Evolutionary conservation across 2,329 filamentous ascomycete species (phyloP).

Genomic region (Claviceps sp.): DNA sequence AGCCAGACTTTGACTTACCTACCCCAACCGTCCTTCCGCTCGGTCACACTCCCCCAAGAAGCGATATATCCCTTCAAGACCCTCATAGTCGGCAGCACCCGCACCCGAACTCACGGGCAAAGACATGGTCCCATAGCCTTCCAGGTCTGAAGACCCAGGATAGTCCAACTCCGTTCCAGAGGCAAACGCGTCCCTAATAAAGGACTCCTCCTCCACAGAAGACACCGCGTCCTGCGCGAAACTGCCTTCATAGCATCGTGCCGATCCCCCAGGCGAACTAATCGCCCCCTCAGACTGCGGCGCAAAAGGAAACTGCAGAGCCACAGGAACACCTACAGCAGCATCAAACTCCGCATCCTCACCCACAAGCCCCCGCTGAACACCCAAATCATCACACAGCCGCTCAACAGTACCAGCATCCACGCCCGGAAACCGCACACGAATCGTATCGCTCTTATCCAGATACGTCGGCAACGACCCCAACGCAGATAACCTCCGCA

Average conservation of each 20-base stretch:
- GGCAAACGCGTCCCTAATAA: conserved; percentile 26
- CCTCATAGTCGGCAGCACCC: conserved; percentile 36
- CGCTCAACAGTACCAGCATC: conserved; percentile 70
- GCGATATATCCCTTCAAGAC: conserved; percentile 42
- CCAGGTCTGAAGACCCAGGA: conserved; percentile 32
- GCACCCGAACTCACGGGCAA: conserved; percentile 30
- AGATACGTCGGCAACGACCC: conserved; percentile 76
- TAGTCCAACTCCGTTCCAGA: conserved; percentile 32
- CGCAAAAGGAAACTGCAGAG: conserved; percentile 77
- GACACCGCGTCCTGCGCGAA: conserved; percentile 24
- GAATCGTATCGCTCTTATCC: conserved; percentile 51
- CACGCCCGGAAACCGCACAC: conserved; percentile 83
- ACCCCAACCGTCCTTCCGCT: conserved; percentile 20
- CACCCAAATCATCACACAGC: conserved; percentile 76
- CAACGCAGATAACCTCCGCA: conserved; percentile 61
- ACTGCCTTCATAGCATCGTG: conserved; percentile 30
- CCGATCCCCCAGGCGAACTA: conserved; percentile 35
- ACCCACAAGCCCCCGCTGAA: conserved; percentile 63
- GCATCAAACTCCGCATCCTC: conserved; percentile 65
- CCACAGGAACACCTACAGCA: conserved; percentile 55
- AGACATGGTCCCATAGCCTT: conserved; percentile 39
- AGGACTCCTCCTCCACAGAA: conserved; percentile 21
- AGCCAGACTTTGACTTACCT: background rate
- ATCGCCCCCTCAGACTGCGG: conserved; percentile 33
- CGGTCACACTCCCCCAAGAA: conserved; percentile 47